phyloP scores from a whole-genome alignment of 768 basidiomycete species.

The Myochromella boudieri region DNA sequence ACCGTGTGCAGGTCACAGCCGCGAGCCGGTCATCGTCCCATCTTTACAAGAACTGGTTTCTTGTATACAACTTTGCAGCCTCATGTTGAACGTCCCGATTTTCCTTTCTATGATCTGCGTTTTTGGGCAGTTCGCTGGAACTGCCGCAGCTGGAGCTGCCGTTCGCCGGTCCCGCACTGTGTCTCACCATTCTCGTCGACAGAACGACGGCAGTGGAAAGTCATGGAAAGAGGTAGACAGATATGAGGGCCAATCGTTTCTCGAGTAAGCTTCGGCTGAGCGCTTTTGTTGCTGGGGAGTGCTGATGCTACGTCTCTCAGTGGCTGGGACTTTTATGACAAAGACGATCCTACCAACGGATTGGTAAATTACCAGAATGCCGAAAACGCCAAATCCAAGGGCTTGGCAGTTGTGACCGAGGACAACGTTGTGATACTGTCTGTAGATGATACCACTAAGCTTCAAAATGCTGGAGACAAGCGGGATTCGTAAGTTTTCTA shows the following conservation, averaged over 20 bases:
- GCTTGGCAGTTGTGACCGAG: constrained; percentile 59
- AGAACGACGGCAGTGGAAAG: constrained; percentile 2
- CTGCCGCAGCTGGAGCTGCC: neutral
- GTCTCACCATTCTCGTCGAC: constrained; percentile 11
- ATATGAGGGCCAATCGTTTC: constrained; percentile 53
- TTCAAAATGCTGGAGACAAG: constrained; percentile 48
- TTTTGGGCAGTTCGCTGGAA: no score
- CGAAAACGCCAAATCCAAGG: constrained; percentile 45
- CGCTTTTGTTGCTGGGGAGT: neutral
- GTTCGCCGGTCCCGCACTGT: neutral
- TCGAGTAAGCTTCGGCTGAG: constrained; percentile 43
- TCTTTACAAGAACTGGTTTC: constrained; percentile 17
- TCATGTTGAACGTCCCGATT: no score
- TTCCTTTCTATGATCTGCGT: no score
- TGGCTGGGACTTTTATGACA: constrained; percentile 65
- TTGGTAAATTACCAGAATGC: constrained; percentile 56
- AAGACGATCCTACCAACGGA: constrained; percentile 70
- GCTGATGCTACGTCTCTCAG: constrained; percentile 29
- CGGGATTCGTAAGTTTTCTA: constrained; percentile 49
- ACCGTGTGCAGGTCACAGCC: constrained; percentile 14
- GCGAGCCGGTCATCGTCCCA: constrained; percentile 14
- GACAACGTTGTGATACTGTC: constrained; percentile 52
- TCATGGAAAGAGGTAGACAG: constrained; percentile 31
- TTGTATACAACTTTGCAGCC: no score
- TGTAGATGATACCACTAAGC: constrained; percentile 54